Base-by-base conservation (phyloP, 108 stramenopile genomes). In the Nannochloropsis oceanica region DNA sequence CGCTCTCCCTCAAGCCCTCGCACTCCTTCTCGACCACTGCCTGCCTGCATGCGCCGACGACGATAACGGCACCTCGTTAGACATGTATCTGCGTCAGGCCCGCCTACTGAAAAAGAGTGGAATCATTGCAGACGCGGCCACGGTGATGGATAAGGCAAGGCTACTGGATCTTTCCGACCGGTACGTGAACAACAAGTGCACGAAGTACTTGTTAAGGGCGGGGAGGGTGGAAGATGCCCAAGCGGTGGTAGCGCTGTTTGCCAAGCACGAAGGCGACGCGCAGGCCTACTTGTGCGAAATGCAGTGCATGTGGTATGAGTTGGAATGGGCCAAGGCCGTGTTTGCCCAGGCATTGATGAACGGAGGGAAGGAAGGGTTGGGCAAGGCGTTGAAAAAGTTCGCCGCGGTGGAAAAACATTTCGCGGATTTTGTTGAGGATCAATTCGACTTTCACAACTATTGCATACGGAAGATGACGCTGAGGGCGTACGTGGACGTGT, bases 391-490 rank as follows among this genome's bases (percentile, higher is more conserved):
- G 46, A 95, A 96, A 85, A 94, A 83, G 24, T 85, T 82, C 25
- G 13, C 90, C 73, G 91, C 93, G 81, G 95, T 97, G 13, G 92
- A 95, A 22, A 94, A 96, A 85, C 98, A 99, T 86, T 99, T 97
- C 86, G 93, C 94, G 50, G 97, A 97, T 88, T 95, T 96, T 50
- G 93, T 94, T 81, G 97, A 98, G 84, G 98, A 99, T 92, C 96
- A 98, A 89, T 97, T 99, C 84, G 98, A 99, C 92, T 98, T 99
- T 87, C 98, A 99, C 93, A 90, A 91, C 44, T 99, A 98, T 87
- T 98, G 97, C 89, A 86, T 98, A 85, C 95, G 97, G 79, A 98
- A 97, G 92, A 94, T 94, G 25, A 99, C 97, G 11, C 90, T 99
- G 27, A 93, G 97, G 59, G 92, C 97, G 0, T 99, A 99, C 89